Evolutionary conservation across 2,329 filamentous ascomycete genomes (phyloP), one percentile per base, ranked within the genome.

Genomic region (Paracoccidioides lutzii): DNA sequence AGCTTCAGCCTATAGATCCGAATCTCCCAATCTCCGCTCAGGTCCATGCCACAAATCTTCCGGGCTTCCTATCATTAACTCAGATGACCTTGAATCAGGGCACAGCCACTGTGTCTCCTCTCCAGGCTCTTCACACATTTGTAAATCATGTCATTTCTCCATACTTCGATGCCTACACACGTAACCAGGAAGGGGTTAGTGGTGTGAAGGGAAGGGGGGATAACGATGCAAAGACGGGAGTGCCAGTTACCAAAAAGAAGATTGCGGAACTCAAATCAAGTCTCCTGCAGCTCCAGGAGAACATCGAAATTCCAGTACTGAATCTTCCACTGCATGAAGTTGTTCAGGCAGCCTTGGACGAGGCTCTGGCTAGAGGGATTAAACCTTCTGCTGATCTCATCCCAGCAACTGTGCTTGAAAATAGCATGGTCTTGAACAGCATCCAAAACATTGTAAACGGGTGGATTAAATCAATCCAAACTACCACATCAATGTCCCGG

Each of bases 401-500:
- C 49, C 85, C 89, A 2, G 65, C 81, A 7, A 73, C 81, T 9
- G 79, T 94, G n/a, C 76, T 96, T 38, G 84, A 88, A 57, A 93
- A 96, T 71, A 95, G 88, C 65, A 83, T 83, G 9, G 94, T 98
- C 63, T 84, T 96, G 65, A 98, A 98, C 72, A 90, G 86, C 63
- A 77, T 99, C 41, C 93, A 97, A 69, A 85, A 88, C 52, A 93
- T 85, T 51, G 93, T 97, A 58, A 98, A 97, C 70, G 85, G 85
- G 60, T 99, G 93, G 93, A 98, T 98, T 74, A 95, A 95, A 74
- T 95, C 91, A 9, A 98, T 99, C 61, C 91, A 96, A 69, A 85
- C 86, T 50, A 94, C 96, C 63, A 98, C 93, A 42, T 94, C 94
- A 73, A 87, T 95, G 76, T 88, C 89, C 43, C 84, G 90, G 65